These are phyloP conservation scores for Carex cristatella DNA, from an alignment of 176 grass and related monocot genomes.

Conservation along the genomic window DNA sequence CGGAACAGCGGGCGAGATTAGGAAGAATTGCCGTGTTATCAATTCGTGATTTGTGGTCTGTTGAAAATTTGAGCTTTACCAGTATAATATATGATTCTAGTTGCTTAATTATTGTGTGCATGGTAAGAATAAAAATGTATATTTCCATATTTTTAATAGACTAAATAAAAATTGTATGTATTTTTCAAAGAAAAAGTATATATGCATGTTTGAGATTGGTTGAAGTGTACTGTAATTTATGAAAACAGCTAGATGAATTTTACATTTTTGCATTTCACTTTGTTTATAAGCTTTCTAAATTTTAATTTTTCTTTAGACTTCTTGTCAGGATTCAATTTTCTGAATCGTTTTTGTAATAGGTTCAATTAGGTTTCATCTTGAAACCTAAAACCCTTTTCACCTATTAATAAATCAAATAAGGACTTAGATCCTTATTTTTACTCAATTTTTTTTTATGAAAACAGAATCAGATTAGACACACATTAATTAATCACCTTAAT, in stretches of 20 bases:
- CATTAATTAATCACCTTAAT: neutral
- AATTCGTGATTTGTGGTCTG: neutral
- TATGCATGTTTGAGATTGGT: neutral
- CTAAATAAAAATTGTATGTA: neutral
- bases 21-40: constrained; percentile 28
- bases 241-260: neutral
- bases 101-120: too few species aligned
- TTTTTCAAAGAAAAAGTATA: neutral
- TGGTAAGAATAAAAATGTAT: neutral
- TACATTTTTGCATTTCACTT: too few species aligned
- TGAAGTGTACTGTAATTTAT: neutral
- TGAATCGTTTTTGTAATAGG: too few species aligned
- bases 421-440: too few species aligned
- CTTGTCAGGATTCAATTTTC: too few species aligned
- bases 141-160: neutral
- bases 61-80: neutral
- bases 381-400: too few species aligned
- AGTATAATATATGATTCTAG: neutral
- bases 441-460: neutral
- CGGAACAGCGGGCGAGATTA: constrained; percentile 3
- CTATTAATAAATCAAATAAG: too few species aligned
- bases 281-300: too few species aligned
- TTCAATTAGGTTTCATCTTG: too few species aligned
- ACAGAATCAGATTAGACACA: neutral
- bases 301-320: too few species aligned